Evolutionary conservation across 208 protist genomes (phyloP).

Genomic region (Trypanosoma lewisi): DNA sequence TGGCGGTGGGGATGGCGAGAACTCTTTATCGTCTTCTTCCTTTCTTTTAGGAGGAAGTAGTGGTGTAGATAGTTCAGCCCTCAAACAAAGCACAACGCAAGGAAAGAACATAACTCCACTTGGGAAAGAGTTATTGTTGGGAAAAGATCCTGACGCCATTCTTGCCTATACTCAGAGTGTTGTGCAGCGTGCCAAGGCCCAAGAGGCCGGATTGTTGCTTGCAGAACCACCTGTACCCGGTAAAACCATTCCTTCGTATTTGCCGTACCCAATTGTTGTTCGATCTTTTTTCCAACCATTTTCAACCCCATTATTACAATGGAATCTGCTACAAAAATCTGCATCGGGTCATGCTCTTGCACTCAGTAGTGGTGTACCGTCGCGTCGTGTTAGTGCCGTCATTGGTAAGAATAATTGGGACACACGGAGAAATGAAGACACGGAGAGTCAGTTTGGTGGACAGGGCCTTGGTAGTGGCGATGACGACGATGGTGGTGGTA

Average conservation of each 20-base stretch:
- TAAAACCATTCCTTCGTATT: slow-evolving; percentile 59
- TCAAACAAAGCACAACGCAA: slow-evolving; percentile 63
- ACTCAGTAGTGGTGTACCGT: slow-evolving; percentile 23
- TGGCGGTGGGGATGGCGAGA: slow-evolving; percentile 7
- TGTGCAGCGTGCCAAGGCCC: slow-evolving; percentile 58
- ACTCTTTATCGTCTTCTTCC: slow-evolving; percentile 2
- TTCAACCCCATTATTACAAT: slow-evolving; percentile 57
- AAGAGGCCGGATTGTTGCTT: slow-evolving; percentile 59
- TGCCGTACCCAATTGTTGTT: slow-evolving; percentile 61
- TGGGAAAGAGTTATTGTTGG: slow-evolving; percentile 72
- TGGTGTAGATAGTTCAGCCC: slow-evolving; percentile 31
- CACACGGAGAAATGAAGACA: background rate
- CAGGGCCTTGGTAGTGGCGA: slow-evolving; percentile 4
- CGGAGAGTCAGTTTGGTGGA: background rate
- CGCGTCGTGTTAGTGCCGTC: slow-evolving; percentile 17
- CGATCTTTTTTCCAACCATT: slow-evolving; percentile 80
- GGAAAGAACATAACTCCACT: slow-evolving; percentile 70
- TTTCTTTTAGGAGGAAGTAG: slow-evolving; percentile 12
- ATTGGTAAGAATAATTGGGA: slow-evolving; percentile 5
- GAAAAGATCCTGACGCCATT: slow-evolving; percentile 55
- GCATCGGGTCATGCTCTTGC: slow-evolving; percentile 39
- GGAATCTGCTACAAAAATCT: slow-evolving; percentile 85
- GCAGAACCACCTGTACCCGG: slow-evolving; percentile 48
- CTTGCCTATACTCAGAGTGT: slow-evolving; percentile 61
- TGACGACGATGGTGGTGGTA: slow-evolving; percentile 20